phyloP scores from a whole-genome alignment of 1,139 yeast species.

The Sporopachydermia cereana region DNA sequence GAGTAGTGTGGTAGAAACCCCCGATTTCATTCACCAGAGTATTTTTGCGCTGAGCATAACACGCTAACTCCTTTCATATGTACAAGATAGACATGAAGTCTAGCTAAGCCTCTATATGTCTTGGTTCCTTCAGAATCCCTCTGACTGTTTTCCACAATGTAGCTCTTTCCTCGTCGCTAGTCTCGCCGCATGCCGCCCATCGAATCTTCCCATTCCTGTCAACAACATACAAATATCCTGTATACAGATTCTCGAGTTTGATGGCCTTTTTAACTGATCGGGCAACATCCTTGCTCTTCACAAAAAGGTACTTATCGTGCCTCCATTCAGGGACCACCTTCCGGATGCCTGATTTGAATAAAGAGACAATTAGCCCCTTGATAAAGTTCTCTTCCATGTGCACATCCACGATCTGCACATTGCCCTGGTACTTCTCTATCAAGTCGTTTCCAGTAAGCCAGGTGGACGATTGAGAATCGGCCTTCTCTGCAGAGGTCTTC shows the following conservation, averaged over 20 bases:
- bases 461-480: constrained; percentile 19
- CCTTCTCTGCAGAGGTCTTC: constrained; percentile 15
- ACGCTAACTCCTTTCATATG: too few species aligned
- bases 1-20: too few species aligned
- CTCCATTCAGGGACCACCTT: constrained; percentile 34
- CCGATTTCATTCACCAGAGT: too few species aligned
- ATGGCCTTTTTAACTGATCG: constrained; percentile 48
- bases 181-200: constrained; percentile 88
- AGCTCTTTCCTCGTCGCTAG: constrained; percentile 50
- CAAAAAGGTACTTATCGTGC: constrained; percentile 47
- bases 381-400: constrained; percentile 61
- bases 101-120: too few species aligned
- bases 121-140: constrained; percentile 23
- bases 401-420: constrained; percentile 60
- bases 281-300: constrained; percentile 51
- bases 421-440: constrained; percentile 30
- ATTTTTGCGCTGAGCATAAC: too few species aligned
- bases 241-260: constrained; percentile 59
- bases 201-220: constrained; percentile 67
- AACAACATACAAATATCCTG: constrained; percentile 74
- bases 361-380: constrained; percentile 51
- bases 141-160: constrained; percentile 56
- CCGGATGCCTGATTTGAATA: constrained; percentile 31
- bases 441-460: constrained; percentile 21
- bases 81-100: too few species aligned